These are phyloP conservation scores for Pseudomonodictys pantanalensis DNA, from an alignment of 495 filamentous ascomycete genomes.

Conservation along the genomic window DNA sequence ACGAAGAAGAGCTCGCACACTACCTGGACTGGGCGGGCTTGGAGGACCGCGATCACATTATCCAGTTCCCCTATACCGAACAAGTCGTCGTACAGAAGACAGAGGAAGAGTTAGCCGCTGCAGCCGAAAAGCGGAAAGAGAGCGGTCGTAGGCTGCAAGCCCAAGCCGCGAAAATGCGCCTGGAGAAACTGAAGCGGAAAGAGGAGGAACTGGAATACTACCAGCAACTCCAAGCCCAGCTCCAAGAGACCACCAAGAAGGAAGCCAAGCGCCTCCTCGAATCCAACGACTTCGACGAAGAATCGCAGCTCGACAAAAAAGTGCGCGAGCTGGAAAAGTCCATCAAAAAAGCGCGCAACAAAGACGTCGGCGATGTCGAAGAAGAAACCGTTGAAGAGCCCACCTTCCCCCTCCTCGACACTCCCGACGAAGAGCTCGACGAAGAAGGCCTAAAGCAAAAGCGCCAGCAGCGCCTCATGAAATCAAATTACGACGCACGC, in stretches of 20 bases:
- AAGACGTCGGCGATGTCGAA: slow-evolving; percentile 82
- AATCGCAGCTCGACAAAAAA: slow-evolving; percentile 70
- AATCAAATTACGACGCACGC: slow-evolving; percentile 88
- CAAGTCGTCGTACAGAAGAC: slow-evolving; percentile 83
- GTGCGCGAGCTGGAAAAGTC: slow-evolving; percentile 85
- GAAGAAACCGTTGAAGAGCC: slow-evolving; percentile 73
- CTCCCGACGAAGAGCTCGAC: slow-evolving; percentile 87
- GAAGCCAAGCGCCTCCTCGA: slow-evolving; percentile 82
- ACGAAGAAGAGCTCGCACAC: slow-evolving; percentile 66
- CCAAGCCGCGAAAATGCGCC: slow-evolving; percentile 91
- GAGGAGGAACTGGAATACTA: slow-evolving; percentile 95
- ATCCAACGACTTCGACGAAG: slow-evolving; percentile 86
- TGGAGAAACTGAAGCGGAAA: slow-evolving; percentile 92
- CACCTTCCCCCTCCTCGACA: slow-evolving; percentile 81
- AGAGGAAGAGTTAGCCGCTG: slow-evolving; percentile 82
- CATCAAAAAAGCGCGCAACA: slow-evolving; percentile 83
- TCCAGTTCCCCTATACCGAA: slow-evolving; percentile 93
- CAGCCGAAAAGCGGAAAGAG: slow-evolving; percentile 90
- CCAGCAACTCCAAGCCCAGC: slow-evolving; percentile 67
- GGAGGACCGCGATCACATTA: slow-evolving; percentile 80
- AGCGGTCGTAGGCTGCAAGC: slow-evolving; percentile 88
- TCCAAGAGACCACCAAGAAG: slow-evolving; percentile 74
- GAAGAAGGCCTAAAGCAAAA: slow-evolving; percentile 88
- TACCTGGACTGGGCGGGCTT: slow-evolving; percentile 86
- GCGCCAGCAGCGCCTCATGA: slow-evolving; percentile 84